Percentiles rank a stretch among this genome's conserved stretches.
These are phyloP conservation scores for Boletus reticulatus DNA, from an alignment of 768 basidiomycete genomes.

Conservation along the genomic window DNA sequence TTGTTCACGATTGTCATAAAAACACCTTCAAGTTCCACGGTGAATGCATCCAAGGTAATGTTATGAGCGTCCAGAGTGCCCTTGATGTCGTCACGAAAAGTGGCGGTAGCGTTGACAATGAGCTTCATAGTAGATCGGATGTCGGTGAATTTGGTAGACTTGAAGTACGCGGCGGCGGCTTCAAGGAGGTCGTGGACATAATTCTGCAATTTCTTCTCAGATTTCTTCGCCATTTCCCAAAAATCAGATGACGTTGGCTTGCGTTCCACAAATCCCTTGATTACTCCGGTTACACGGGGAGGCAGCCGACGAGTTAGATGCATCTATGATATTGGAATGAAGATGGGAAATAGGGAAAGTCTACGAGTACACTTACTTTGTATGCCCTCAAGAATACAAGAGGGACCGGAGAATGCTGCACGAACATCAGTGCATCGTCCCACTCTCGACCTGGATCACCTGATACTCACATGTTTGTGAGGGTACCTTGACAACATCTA, in stretches of 20 bases:
- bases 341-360: neutral
- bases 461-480: neutral
- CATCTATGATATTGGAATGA: neutral
- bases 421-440: neutral
- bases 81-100: conserved; percentile 6
- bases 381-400: neutral
- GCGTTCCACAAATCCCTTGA: neutral
- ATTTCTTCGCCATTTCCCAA: conserved; percentile 8
- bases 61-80: conserved; percentile 1
- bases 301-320: neutral
- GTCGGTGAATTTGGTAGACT: conserved; percentile 2
- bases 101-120: conserved; percentile 7
- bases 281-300: neutral
- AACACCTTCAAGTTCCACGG: conserved; percentile 4
- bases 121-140: neutral
- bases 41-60: conserved; percentile 4
- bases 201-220: neutral
- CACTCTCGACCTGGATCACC: neutral
- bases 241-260: conserved; percentile 1
- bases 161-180: neutral
- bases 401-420: neutral
- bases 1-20: neutral
- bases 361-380: neutral
- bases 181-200: conserved; percentile 7
- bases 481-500: neutral